Base-by-base conservation (phyloP, 1,139 yeast genomes). In the Dujonia santamariae region DNA sequence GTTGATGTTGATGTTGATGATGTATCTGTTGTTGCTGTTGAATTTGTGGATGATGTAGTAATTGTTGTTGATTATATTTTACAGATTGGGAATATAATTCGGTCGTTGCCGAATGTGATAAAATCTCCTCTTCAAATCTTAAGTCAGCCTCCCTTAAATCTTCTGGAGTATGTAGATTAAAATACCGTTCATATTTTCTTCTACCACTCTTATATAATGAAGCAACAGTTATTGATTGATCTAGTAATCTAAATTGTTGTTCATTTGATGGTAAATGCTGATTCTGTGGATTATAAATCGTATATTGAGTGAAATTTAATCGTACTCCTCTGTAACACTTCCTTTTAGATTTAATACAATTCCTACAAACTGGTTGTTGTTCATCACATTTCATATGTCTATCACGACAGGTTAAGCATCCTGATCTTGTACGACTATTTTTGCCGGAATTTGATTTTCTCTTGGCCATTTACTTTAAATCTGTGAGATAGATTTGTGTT, bases 361-460 rank as follows among this genome's bases (percentile, higher is more conserved):
- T 68, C 30, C 60, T 60, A 46, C 75, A 68, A 19, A 67, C 69
- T 1, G 75, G 75, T 33, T 56, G 60, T 40, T 62, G 69, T 46
- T 68, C 75, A 43, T 68, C 75, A 48, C 75, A 68, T 47, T 68
- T 68, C 63, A 68, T 66, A 46, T 68, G 75, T 34, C 75, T 53
- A 41, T 68, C 75, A 30, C 75, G 61, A 47, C 75, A 68, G 9
- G 75, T 68, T 34, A 67, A 53, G 45, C 75, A 68, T 8, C 75
- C 75, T 7, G 72, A 66, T 36, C 75, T 54, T 8, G 74, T 66
- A 47, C 71, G 14, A 16, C 33, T 30, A 18, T 23, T 12, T n/a
- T 16, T 30, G 5, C 21, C 30, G 16, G 7, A 8, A 26, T 13
- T 26, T 15, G 28, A 26, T 15, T n/a, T 14, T 15, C 14, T 26